Conservation (phyloP, 306 rosid species). For the Quercus cerris region DNA sequence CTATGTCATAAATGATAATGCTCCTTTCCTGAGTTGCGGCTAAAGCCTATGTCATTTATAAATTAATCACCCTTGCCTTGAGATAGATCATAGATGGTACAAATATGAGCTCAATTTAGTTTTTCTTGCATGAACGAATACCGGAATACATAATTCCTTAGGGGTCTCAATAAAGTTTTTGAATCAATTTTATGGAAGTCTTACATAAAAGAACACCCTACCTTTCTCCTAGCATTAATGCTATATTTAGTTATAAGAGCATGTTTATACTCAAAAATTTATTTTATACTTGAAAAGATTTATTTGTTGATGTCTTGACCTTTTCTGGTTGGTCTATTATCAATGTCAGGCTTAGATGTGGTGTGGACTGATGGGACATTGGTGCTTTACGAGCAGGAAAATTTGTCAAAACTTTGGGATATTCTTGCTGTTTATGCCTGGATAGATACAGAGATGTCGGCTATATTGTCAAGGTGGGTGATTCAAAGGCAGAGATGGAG, state of each 20-base stretch:
- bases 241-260: neutral
- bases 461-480: slow-evolving; percentile 81
- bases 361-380: slow-evolving; percentile 91
- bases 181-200: neutral
- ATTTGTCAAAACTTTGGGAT: slow-evolving; percentile 93
- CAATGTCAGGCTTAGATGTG: slow-evolving; percentile 84
- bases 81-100: neutral
- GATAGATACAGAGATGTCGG: slow-evolving; percentile 86
- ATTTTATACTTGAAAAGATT: neutral
- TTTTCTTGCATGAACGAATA: neutral
- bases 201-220: too few species aligned
- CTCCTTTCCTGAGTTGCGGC: neutral
- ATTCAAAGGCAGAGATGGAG: neutral
- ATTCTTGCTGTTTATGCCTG: slow-evolving; percentile 93
- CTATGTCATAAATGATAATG: neutral
- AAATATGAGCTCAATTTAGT: neutral
- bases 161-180: neutral
- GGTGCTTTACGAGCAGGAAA: slow-evolving; percentile 73
- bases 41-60: neutral
- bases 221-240: too few species aligned
- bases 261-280: neutral
- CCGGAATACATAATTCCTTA: neutral
- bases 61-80: neutral
- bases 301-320: neutral
- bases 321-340: slow-evolving; percentile 10